Base-by-base conservation (phyloP, 2,329 filamentous ascomycete genomes). In the Xylariaceae sp. region DNA sequence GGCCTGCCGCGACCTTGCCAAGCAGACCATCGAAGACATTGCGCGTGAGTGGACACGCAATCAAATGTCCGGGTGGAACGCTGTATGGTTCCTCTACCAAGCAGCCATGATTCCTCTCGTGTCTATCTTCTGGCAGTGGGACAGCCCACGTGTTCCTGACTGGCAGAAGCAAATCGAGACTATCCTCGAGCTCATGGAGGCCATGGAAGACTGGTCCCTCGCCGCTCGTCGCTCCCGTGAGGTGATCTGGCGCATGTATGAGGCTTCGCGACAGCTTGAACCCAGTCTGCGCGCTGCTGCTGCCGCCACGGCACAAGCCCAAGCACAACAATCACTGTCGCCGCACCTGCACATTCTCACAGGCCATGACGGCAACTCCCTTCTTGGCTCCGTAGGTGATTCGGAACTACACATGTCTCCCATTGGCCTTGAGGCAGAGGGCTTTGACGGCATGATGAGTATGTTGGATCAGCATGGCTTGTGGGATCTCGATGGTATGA, bases 51-150 rank as follows among this genome's bases (percentile, higher is more conserved):
- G 85, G 69, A 78, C 79, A 37, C 77, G 81, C 37, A 86, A 88
- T 60, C 80, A 89, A 59, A 86, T 91, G 68, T 81, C 80, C 0
- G 86, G 86, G 7, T 91, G 86, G 86, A 88, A 88, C 61, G 86
- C 83, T 0, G 85, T 87, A 2, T 90, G 86, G 85, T 85, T 89
- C 65, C 76, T 88, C 48, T 91, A 88, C 67, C 86, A 91, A 63
- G 85, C 86, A 0, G 81, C 80, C 52, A 87, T 91, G 82, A 82
- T 91, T 7, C 86, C 86, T 0, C 75, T 92, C 1, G 77, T 92
- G 10, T 85, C 80, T 19, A 72, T 91, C 11, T 88, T 89, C 62
- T 85, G 80, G 72, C 83, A 88, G 60, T 72, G 69, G 65, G 68
- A 71, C 47, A 73, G 67, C 57, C 69, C 72, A 8, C 67, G 67